Base-by-base conservation (phyloP, 345 rosid genomes). In the Camelina neglecta region DNA sequence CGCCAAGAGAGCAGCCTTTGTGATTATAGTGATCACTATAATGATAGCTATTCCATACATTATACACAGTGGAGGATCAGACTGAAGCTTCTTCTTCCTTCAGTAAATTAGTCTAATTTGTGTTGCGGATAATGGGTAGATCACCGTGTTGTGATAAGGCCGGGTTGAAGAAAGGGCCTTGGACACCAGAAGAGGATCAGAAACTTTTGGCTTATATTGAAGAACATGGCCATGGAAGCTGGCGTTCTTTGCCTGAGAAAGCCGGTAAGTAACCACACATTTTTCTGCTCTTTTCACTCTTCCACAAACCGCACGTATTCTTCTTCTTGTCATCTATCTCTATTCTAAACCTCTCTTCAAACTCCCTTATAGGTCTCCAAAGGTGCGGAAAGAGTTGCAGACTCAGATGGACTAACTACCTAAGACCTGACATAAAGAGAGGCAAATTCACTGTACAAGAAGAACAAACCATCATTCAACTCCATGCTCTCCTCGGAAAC, bases 161-260 rank as follows among this genome's bases (percentile, higher is more conserved):
- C 1, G 98, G 97, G 1, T 74, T 93, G 74, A 93, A 93, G 90
- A 93, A 89, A 89, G 98, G 98, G 18, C 98, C 98, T 21, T 93
- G 98, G 98, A 93, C 96, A 35, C 93, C 90, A 11, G 98, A 91
- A 81, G 98, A 91, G 75, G 98, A 93, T 79, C 96, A 91, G 72
- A 93, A 93, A 68, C 98, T 93, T 76, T 73, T 93, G 51, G 98
- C 91, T 69, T 91, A 85, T 80, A 88, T 93, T 44, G 96, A 93
- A 79, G 96, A 93, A 73, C 89, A 91, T 69, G 97, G 98, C 60
- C 96, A 89, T 81, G 98, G 98, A 71, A 91, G 97, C 83, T 93
- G 97, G 98, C 93, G 97, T 31, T 85, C 91, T 67, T 80, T 93
- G 79, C 98, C 98, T 1, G 76, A 82, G 2, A 91, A 88, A 91